Evolutionary conservation across 306 rosid species (phyloP).

Genomic region (Cucurbita pepo): DNA sequence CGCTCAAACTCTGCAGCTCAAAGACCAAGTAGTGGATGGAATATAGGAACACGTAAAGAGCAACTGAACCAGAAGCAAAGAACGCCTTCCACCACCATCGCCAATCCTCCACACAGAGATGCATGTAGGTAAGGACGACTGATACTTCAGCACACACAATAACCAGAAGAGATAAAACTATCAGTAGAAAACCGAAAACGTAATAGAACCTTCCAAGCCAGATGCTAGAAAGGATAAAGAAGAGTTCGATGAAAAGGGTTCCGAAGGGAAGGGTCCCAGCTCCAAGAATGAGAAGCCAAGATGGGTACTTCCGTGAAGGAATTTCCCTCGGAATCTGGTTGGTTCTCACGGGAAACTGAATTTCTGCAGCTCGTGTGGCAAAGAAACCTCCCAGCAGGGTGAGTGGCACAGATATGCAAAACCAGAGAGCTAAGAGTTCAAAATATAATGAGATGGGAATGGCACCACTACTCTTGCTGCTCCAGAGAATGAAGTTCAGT

Average conservation of each 20-base stretch:
- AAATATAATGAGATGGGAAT: slow-evolving; percentile 82
- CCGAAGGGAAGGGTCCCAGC: slow-evolving; percentile 97
- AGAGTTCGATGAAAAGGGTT: slow-evolving; percentile 91
- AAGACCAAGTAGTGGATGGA: slow-evolving; percentile 90
- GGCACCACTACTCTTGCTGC: slow-evolving; percentile 89
- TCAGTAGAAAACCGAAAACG: slow-evolving; percentile 77
- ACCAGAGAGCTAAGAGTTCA: slow-evolving; percentile 71
- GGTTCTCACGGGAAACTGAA: slow-evolving; percentile 73
- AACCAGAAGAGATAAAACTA: slow-evolving; percentile 58
- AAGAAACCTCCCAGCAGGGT: slow-evolving; percentile 82
- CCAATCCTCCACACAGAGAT: slow-evolving; percentile 97
- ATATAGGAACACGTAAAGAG: slow-evolving; percentile 78
- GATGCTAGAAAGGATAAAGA: slow-evolving; percentile 93
- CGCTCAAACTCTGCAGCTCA: slow-evolving; percentile 91
- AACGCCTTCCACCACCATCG: slow-evolving; percentile 99
- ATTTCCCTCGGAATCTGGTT: slow-evolving; percentile 95
- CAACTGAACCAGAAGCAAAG: slow-evolving; percentile 87
- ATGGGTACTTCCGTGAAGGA: slow-evolving; percentile 79
- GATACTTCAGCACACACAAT: slow-evolving; percentile 93
- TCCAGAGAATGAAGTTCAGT: slow-evolving; percentile 82
- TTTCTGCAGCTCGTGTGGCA: slow-evolving; percentile 61
- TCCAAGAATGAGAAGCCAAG: slow-evolving; percentile 96
- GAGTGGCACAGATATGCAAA: slow-evolving; percentile 91
- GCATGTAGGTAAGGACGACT: slow-evolving; percentile 95
- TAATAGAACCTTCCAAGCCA: slow-evolving; percentile 97